Base-by-base conservation (phyloP, 106 monocot genomes). In the Narthecium ossifragum region DNA sequence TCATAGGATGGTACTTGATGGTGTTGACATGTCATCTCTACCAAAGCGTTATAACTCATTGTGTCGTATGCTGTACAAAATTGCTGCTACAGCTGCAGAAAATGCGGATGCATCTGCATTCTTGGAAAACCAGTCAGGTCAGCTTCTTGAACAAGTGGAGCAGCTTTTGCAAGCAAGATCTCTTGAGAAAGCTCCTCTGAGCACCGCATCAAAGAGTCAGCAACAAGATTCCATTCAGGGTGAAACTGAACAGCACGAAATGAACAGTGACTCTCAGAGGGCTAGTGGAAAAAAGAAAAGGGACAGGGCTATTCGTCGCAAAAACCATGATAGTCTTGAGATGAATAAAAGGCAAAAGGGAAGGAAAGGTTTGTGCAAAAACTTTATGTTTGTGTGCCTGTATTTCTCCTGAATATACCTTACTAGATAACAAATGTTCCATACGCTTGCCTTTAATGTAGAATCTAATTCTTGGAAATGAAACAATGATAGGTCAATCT, bases 61-160 rank as follows among this genome's bases (percentile, higher is more conserved):
- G 23, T 65, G 51, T 12, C 57, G 47, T 5, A 55, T 48, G 4
- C 60, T 77, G 26, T 71, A 61, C 34, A 70, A 54, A 54, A 61
- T 77, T 64, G 66, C 77, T 40, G 59, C 59, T 6, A 58, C 21
- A 43, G 71, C 71, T 21, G 58, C 70, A 17, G 77, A 77, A 55
- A 77, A 52, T 52, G 37, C 48, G 26, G 77, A 71, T 34, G 66
- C 62, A 29, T 70, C 59, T 53, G 38, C 27, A 33, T 76, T 59
- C 41, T 59, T 76, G 70, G 64, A 77, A 43, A 71, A 29, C 20
- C 77, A 77, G 20, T 64, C 45, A 34, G 77, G 58, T 30, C 77
- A 71, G 53, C 37, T 77, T 6, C 21, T 77, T 14, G 60, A 66
- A 4, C 70, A 61, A 27, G 71, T 77, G 8, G 70, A 71, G 34